Evolutionary conservation across 352 stramenopile species (phyloP).

Genomic region (Phytophthora vignae): DNA sequence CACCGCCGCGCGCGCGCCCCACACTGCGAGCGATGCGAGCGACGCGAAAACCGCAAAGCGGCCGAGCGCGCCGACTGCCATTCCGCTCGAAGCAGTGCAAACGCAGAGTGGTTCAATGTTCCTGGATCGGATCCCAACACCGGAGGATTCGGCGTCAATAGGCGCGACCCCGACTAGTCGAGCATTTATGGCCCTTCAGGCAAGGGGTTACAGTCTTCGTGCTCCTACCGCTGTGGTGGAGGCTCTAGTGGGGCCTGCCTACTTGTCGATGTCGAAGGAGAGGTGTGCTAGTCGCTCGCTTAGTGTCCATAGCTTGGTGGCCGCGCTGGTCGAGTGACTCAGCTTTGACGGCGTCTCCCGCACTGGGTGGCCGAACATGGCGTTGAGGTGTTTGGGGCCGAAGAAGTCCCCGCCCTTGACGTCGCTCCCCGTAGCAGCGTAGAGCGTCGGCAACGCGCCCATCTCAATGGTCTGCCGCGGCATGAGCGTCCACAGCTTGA

Average conservation of each 20-base stretch:
- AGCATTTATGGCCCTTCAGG: neutral
- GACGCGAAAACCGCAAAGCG: slow-evolving; percentile 26
- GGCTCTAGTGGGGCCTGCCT: neutral
- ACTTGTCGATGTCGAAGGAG: slow-evolving; percentile 37
- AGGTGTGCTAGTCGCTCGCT: slow-evolving; percentile 52
- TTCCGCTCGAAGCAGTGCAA: neutral
- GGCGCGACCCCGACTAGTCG: slow-evolving; percentile 22
- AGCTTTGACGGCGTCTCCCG: slow-evolving; percentile 38
- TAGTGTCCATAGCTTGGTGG: slow-evolving; percentile 48
- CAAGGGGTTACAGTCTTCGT: slow-evolving; percentile 16
- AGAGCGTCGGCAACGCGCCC: slow-evolving; percentile 56
- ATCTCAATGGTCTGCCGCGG: slow-evolving; percentile 39
- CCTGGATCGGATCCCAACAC: slow-evolving; percentile 15
- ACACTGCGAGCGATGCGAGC: slow-evolving; percentile 16
- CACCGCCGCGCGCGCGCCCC: slow-evolving; percentile 4
- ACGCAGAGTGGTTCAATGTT: neutral
- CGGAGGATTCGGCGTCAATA: slow-evolving; percentile 21
- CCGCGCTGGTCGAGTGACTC: slow-evolving; percentile 34
- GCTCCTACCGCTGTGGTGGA: slow-evolving; percentile 1
- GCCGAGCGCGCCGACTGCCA: slow-evolving; percentile 11
- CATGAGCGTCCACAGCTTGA: slow-evolving; percentile 35
- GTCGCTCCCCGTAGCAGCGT: slow-evolving; percentile 37
- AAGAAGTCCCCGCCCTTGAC: slow-evolving; percentile 39
- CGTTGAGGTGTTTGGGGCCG: slow-evolving; percentile 43
- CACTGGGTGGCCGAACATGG: slow-evolving; percentile 45